Evolutionary conservation across 2,329 filamentous ascomycete species (phyloP), one percentile per base, ranked within the genome.

Genomic region (Fusarium pseudoanthophilum): DNA sequence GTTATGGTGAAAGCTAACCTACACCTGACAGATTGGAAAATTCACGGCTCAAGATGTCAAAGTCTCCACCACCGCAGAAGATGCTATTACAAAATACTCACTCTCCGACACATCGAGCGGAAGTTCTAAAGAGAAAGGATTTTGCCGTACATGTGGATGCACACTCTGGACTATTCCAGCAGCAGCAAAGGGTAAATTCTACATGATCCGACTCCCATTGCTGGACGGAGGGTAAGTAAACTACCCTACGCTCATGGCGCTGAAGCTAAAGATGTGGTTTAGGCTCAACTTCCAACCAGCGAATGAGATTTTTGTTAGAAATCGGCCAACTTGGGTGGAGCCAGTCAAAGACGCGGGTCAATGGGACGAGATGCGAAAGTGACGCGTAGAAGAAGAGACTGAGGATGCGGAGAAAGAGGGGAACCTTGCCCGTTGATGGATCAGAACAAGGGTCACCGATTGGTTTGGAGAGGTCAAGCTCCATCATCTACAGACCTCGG

Each of bases 301-400:
- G n/a, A 75, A 62, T 62, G 79, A 81, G 30, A 76, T 81, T n/a
- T 80, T 79, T 36, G 64, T 76, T 48, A 79, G 69, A 26, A 74
- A 77, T 55, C 61, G 77, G 21, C 79, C 79, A 24, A 55, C 55
- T 30, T 81, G 78, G 78, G 67, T 74, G 48, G 56, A 18, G 7
- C 52, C 73, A 6, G 48, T 74, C 7, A 70, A 76, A 11, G 69
- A 70, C 14, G 74, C 71, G 34, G 30, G 66, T 24, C 80, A 80
- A 43, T 79, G 75, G 73, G 71, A 79, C 21, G 77, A 76, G 34
- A 72, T 70, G 65, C 74, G 78, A 52, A 78, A 73, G 60, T 79
- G 63, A 73, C 24, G 18, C 21, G 36, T n/a, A 21, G 21, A 42
- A 21, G n/a, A 34, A 24, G 57, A 18, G 16, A 34, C 21, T 18